phyloP scores from a whole-genome alignment of 2,329 filamentous ascomycete species.

The Aspergillus aculeatus region DNA sequence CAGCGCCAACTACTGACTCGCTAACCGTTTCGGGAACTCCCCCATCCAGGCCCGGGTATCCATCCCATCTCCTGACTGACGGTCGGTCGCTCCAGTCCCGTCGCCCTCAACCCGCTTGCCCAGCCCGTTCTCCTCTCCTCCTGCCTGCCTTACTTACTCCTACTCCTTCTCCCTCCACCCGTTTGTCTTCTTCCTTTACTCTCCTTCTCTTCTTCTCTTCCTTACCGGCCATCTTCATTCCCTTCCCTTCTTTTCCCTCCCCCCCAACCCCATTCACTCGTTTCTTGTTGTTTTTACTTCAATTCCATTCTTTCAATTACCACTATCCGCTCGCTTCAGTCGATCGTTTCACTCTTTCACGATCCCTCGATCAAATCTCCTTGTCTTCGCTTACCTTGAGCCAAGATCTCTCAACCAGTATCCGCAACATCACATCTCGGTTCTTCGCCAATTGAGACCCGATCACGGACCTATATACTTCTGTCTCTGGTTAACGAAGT shows the following conservation, averaged over 20 bases:
- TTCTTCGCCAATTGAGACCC: conserved; percentile 8
- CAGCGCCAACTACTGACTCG: conserved; percentile 8
- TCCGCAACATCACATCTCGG: conserved; percentile 20
- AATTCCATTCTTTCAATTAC: conserved; percentile 26
- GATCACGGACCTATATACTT: conserved; percentile 19
- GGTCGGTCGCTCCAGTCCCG: neutral
- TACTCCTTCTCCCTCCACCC: conserved; percentile 16
- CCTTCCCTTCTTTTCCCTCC: conserved; percentile 27
- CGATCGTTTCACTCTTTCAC: conserved; percentile 55
- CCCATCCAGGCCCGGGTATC: conserved; percentile 1
- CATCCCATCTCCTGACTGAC: conserved; percentile 18
- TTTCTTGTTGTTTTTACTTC: conserved; percentile 30
- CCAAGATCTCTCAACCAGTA: conserved; percentile 17
- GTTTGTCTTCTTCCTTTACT: conserved; percentile 16
- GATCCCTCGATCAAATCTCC: conserved; percentile 39
- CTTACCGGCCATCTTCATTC: conserved; percentile 27
- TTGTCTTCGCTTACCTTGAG: conserved; percentile 36
- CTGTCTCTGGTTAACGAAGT: conserved; percentile 16
- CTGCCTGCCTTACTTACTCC: conserved; percentile 2
- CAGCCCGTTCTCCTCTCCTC: neutral
- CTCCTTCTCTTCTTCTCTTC: conserved; percentile 16
- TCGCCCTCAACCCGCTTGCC: neutral
- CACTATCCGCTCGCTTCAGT: conserved; percentile 37
- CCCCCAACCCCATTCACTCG: conserved; percentile 30
- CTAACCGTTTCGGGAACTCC: conserved; percentile 13